Evolutionary conservation across 805 yeast genomes (phyloP), one percentile per base, ranked within the genome.

Genomic region (Zygoascus flipseniorum): DNA sequence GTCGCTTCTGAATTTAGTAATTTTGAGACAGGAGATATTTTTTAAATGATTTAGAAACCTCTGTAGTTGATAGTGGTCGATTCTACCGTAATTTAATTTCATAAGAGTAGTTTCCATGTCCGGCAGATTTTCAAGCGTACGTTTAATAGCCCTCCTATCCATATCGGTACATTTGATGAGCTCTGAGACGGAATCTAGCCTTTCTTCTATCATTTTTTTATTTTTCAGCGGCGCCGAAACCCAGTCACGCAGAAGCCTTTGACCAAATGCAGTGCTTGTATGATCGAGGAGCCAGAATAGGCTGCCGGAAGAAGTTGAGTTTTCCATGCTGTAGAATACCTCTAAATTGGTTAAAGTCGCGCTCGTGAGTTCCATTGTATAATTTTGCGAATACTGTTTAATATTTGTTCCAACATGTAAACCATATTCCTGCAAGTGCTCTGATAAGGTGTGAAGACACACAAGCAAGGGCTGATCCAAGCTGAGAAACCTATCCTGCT

Each of bases 251-350:
- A 93, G 65, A 54, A 80, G 60, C 52, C 96, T 69, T 46, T 74
- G 76, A 0, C 99, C 99, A 66, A 84, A 85, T 31, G 76, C 73
- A 0, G 98, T 87, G 35, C 80, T 70, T 0, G 98, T 87, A 58
- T 85, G 89, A 64, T 92, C 86, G 55, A 93, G 60, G 1, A 88
- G 71, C 89, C 95, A 87, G 14, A 86, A 65, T 13, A 92, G 69
- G 0, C 96, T 81, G 0, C 97, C 98, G 32, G 74, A 69, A 8
- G 72, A 72, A 4, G 74, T 69, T 11, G 70, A 65, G 56, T 81
- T 81, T 0, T 93, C 81, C 2, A 75, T 69, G 60, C 87, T 87
- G 19, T 72, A 71, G 61, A 86, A 88, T 1, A 93, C 77, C 62
- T 93, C 97, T 19, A 93, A 69, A 44, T 86, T 81, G 32, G 76